Base-by-base conservation (phyloP, 2,329 filamentous ascomycete genomes). In the Curvularia hawaiiensis region DNA sequence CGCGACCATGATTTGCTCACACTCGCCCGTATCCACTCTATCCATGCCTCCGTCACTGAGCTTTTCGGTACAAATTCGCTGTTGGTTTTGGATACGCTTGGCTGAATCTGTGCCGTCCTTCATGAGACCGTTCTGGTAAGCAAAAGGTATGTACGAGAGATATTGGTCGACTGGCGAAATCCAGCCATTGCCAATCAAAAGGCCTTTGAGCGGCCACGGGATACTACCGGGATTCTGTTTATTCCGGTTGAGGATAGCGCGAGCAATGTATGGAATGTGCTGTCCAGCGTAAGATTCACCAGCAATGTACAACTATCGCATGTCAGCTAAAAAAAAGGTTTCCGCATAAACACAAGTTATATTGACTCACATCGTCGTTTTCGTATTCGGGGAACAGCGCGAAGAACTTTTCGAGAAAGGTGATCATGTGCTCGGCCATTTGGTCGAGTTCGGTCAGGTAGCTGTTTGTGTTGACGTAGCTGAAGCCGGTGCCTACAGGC, bases 151-250 rank as follows among this genome's bases (percentile, higher is more conserved):
- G 73, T 97, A 97, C 0, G 94, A 83, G 30, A 89, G 88, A 75
- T 98, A 99, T 75, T 99, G 95, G 48, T 97, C 91, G 8, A 81
- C 80, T 1, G 94, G 93, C 2, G 93, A 90, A 52, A 99, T 94
- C 95, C 96, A 99, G 39, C 94, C 95, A 74, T 99, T 99, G 53
- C 96, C 96, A 60, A 99, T 98, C 35, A 99, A 76, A 20, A 99
- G 80, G 9, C 94, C 95, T 64, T 88, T 84, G 28, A 99, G 79
- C 50, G 89, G 89, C 95, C 94, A 99, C 26, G 78, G 75, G 40
- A 79, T 74, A 52, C 79, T 77, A 5, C 78, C 63, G n/a, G 46
- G 28, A 4, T 67, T 64, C 2, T 75, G 68, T 33, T 90, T 89
- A 79, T 99, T 99, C 59, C 92, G 91, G 47, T 92, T 88, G 56